Evolutionary conservation across 1,284 basidiomycete genomes (phyloP).

Genomic region (Naganishia sp.): DNA sequence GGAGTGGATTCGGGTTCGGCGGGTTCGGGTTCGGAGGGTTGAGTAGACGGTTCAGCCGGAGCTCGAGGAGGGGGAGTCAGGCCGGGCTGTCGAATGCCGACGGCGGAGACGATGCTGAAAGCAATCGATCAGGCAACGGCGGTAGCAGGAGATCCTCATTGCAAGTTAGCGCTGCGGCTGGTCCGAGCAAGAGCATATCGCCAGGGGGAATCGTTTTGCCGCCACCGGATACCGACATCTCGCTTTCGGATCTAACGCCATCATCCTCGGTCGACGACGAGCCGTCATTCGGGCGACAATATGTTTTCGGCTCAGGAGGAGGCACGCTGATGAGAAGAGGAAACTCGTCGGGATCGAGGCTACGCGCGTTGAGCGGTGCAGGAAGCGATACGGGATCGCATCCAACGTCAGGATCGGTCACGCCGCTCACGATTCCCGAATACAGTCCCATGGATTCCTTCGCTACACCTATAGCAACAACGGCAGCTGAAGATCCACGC

Average conservation of each 20-base stretch:
- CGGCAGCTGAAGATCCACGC: not conserved
- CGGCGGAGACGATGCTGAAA: slow-evolving; percentile 2
- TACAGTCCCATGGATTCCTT: not conserved
- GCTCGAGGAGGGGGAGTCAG: slow-evolving; percentile 22
- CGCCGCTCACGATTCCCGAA: slow-evolving; percentile 3
- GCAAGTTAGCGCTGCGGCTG: slow-evolving; percentile 14
- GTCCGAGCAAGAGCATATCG: slow-evolving; percentile 6
- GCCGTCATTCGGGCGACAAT: not conserved
- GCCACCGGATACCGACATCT: slow-evolving; percentile 13
- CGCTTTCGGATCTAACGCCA: slow-evolving; percentile 18
- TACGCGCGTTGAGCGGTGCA: not conserved
- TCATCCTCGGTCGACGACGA: slow-evolving; percentile 14
- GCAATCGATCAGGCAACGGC: not conserved
- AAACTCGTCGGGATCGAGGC: not conserved
- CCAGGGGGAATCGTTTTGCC: not conserved
- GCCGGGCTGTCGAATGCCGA: slow-evolving; percentile 23
- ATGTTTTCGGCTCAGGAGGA: slow-evolving; percentile 3
- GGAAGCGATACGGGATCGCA: not conserved
- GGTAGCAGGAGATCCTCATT: slow-evolving; percentile 14
- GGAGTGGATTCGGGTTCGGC: slow-evolving; percentile 26
- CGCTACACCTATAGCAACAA: not conserved
- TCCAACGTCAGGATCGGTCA: not conserved
- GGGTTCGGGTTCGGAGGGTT: slow-evolving; percentile 23
- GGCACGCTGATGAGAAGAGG: not conserved
- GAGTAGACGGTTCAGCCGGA: slow-evolving; percentile 17